Conservation (phyloP, 73 alveolate genomes). For the Urostyla sp. region DNA sequence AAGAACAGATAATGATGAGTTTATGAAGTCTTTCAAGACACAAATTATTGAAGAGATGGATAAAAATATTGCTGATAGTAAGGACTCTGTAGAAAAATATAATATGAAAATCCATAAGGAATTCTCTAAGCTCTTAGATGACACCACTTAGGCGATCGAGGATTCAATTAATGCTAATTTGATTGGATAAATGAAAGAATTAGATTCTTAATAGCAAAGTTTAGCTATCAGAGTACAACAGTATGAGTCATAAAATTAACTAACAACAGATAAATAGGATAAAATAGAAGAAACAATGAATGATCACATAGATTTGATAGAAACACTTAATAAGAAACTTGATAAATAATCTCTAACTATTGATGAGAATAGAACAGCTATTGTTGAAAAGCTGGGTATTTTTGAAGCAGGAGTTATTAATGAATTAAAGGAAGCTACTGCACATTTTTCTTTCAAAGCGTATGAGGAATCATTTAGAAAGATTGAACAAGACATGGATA, state of each 20-base stretch:
- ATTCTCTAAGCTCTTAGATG: conserved; percentile 40
- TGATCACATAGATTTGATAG: conserved; percentile 50
- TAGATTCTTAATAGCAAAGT: conserved; percentile 26
- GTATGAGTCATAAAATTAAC: background rate
- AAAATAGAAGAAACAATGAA: conserved; percentile 24
- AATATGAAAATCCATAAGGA: conserved; percentile 26
- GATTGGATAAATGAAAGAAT: conserved; percentile 30
- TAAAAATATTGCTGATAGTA: conserved; percentile 14
- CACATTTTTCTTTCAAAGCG: conserved; percentile 51
- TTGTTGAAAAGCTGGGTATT: conserved; percentile 42
- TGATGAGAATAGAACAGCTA: conserved; percentile 41
- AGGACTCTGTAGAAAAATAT: conserved; percentile 24
- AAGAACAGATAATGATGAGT: conserved; percentile 29
- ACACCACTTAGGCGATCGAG: conserved; percentile 41
- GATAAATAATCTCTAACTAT: conserved; percentile 31
- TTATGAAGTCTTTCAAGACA: conserved; percentile 21
- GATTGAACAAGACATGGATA: conserved; percentile 51
- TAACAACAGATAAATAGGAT: conserved; percentile 22
- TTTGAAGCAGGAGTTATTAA: conserved; percentile 54
- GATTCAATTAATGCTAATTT: conserved; percentile 36
- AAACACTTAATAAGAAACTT: conserved; percentile 18
- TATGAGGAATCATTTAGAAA: conserved; percentile 53
- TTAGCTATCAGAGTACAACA: conserved; percentile 15
- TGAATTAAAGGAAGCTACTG: conserved; percentile 45
- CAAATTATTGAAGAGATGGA: background rate